These are phyloP conservation scores for Leersia perrieri DNA, from an alignment of 176 grass and related monocot genomes.

Conservation along the genomic window DNA sequence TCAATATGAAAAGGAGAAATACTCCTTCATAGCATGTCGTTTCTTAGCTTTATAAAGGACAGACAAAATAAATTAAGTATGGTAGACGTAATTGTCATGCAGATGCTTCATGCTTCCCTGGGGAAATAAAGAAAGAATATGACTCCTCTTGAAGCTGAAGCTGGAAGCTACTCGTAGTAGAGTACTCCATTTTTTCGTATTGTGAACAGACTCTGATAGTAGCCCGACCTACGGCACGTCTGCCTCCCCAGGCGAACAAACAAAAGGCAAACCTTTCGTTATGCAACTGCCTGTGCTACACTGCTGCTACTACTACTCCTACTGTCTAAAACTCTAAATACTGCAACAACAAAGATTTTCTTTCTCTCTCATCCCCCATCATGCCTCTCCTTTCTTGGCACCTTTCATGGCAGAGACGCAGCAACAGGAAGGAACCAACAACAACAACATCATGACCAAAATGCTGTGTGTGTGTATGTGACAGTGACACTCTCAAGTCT, in stretches of 20 bases:
- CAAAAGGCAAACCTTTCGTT: slow-evolving; percentile 67
- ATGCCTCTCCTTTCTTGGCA: slow-evolving; percentile 47
- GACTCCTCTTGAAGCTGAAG: slow-evolving; percentile 2
- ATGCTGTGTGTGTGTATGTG: too few species aligned
- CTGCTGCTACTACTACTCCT: neutral
- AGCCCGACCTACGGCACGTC: slow-evolving; percentile 35
- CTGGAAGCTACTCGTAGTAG: neutral
- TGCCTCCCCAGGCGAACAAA: slow-evolving; percentile 46
- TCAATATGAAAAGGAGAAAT: neutral
- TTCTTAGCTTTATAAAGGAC: neutral
- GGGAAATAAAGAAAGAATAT: neutral
- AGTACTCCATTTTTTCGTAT: neutral
- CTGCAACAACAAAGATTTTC: slow-evolving; percentile 14
- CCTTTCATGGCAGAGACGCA: slow-evolving; percentile 35
- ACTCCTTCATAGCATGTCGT: neutral
- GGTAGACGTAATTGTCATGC: neutral
- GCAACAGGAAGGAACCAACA: slow-evolving; percentile 24
- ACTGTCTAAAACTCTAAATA: too few species aligned
- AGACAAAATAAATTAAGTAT: neutral
- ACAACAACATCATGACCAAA: slow-evolving; percentile 47
- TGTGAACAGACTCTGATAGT: neutral
- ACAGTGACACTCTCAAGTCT: neutral
- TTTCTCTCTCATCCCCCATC: slow-evolving; percentile 1
- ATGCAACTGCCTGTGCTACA: slow-evolving; percentile 23
- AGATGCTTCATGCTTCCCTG: slow-evolving; percentile 10